phyloP scores from a whole-genome alignment of 306 rosid genomes.

The Cicer chorassanicum region DNA sequence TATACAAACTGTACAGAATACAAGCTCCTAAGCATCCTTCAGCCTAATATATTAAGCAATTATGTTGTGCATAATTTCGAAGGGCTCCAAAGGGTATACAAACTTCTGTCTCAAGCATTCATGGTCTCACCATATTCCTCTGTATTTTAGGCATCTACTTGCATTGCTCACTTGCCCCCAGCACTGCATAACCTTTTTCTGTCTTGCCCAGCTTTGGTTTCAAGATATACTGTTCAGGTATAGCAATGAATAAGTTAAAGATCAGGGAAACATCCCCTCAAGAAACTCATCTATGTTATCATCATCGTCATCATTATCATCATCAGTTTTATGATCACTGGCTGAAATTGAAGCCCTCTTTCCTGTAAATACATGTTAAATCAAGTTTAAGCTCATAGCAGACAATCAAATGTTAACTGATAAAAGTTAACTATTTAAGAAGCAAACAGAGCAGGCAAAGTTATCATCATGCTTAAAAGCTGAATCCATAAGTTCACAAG shows the following conservation, averaged over 20 bases:
- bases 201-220: slow-evolving; percentile 7
- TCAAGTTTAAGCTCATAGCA: slow-evolving; percentile 27
- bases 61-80: neutral
- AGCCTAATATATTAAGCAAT: neutral
- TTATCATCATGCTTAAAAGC: slow-evolving; percentile 16
- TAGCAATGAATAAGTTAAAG: slow-evolving; percentile 7
- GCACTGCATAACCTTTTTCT: neutral
- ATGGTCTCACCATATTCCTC: neutral
- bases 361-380: slow-evolving; percentile 54
- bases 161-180: slow-evolving; percentile 1
- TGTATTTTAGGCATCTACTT: slow-evolving; percentile 1
- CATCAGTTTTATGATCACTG: slow-evolving; percentile 49
- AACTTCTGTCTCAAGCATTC: neutral
- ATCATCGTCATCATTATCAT: slow-evolving; percentile 48
- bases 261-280: slow-evolving; percentile 89
- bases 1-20: slow-evolving; percentile 34
- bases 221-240: slow-evolving; percentile 23
- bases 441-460: slow-evolving; percentile 26
- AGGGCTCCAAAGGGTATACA: neutral
- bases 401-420: slow-evolving; percentile 9
- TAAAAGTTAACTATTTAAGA: slow-evolving; percentile 2
- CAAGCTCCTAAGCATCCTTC: slow-evolving; percentile 13
- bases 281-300: slow-evolving; percentile 74
- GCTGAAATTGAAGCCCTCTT: slow-evolving; percentile 60
- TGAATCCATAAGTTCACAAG: slow-evolving; percentile 21